These are phyloP conservation scores for Dentipellis sp. DNA, from an alignment of 768 basidiomycete species.

Conservation along the genomic window DNA sequence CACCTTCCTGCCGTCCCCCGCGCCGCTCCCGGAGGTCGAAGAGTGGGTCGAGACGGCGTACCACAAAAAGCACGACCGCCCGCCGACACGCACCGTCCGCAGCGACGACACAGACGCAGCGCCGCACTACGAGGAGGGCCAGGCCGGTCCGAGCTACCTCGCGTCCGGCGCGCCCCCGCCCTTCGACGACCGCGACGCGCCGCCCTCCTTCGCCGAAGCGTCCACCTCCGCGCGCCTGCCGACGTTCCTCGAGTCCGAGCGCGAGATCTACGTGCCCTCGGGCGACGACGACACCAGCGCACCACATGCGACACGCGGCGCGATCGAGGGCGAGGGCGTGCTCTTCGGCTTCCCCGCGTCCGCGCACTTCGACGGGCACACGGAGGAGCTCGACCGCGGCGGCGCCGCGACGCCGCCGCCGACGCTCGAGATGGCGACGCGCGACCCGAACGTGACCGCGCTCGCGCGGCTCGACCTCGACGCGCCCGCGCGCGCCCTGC, in stretches of 20 bases:
- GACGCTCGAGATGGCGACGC: constrained; percentile 63
- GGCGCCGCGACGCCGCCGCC: constrained; percentile 66
- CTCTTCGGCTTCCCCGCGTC: constrained; percentile 64
- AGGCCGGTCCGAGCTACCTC: constrained; percentile 70
- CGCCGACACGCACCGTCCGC: constrained; percentile 62
- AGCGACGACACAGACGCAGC: constrained; percentile 57
- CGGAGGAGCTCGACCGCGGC: constrained; percentile 47
- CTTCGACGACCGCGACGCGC: constrained; percentile 76
- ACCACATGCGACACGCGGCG: constrained; percentile 21
- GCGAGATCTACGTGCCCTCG: constrained; percentile 60
- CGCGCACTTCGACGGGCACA: constrained; percentile 78
- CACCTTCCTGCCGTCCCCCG: constrained; percentile 61
- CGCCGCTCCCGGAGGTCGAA: constrained; percentile 75
- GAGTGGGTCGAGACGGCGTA: constrained; percentile 65
- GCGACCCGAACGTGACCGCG: constrained; percentile 60
- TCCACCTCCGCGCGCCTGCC: constrained; percentile 42
- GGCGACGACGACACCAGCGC: constrained; percentile 28
- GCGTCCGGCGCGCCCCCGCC: constrained; percentile 65
- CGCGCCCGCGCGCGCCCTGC: constrained; percentile 43
- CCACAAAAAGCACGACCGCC: constrained; percentile 81
- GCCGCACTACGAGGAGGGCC: constrained; percentile 60
- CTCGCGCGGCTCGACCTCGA: constrained; percentile 48
- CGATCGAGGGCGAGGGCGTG: constrained; percentile 65
- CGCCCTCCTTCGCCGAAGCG: constrained; percentile 42
- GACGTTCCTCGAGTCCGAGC: constrained; percentile 75